Base-by-base conservation (phyloP, 2,329 filamentous ascomycete genomes). In the Fusarium incarnatum region DNA sequence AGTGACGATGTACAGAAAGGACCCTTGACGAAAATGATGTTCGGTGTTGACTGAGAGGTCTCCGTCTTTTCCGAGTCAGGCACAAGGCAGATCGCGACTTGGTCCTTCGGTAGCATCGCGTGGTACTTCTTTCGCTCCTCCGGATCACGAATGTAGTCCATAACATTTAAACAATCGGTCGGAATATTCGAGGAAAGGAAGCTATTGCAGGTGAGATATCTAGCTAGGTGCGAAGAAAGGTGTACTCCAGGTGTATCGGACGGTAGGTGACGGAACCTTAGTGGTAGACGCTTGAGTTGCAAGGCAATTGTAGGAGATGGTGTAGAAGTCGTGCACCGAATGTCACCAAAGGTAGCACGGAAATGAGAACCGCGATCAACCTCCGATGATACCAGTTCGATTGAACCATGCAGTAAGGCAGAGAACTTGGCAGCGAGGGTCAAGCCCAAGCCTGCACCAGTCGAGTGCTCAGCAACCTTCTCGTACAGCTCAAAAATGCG, bases 401-500 rank as follows among this genome's bases (percentile, higher is more conserved):
- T 67, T 4, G 71, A 73, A 0, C 83, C 83, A 12, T 81, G 73
- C 15, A 85, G 75, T 0, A 82, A 73, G 2, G 75, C 72, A 0
- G 83, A 81, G 22, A 83, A 80, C 41, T 81, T 83, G 11, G 75
- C 71, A 6, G 83, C 79, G 1, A 85, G 72, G 0, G 82, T 83
- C 16, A 85, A 68, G 1, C 83, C 83, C 1, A 84, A 75, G 0
- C 83, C 81, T 28, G 80, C 80, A 5, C 82, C 79, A 3, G 76
- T 77, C 0, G 81, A 79, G 37, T 82, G 76, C 1, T 67, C 64
- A 34, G 79, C 76, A 2, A 79, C 77, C 34, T 83, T 84, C 42
- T 83, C 82, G 22, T 84, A 83, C 0, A 81, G 73, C 6, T 81
- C 75, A 28, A 84, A 84, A 6, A 84, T 82, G 5, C 80, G 79